Percentiles rank a stretch among this genome's conserved stretches.
phyloP scores from a whole-genome alignment of 495 filamentous ascomycete genomes.

The Talaromyces ruber region DNA sequence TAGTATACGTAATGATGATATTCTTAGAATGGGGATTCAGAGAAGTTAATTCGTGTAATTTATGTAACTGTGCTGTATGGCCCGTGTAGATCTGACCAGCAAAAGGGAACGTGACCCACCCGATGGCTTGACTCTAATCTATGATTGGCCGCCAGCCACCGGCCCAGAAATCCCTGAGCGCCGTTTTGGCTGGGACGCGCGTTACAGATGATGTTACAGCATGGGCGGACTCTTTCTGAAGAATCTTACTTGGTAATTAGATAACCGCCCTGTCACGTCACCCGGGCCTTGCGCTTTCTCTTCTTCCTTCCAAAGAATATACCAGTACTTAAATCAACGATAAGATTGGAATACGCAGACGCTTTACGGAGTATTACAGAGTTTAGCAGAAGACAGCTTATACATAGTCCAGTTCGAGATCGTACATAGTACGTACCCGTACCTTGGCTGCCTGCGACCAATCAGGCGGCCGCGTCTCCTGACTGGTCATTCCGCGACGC shows the following conservation, averaged over 20 bases:
- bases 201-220: neutral
- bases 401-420: too few relatives aligned
- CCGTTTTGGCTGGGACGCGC: neutral
- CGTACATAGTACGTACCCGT: neutral
- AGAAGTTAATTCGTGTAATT: neutral
- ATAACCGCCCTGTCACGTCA: neutral
- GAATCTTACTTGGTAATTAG: neutral
- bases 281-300: too few relatives aligned
- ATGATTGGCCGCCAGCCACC: neutral
- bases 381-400: too few relatives aligned
- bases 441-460: neutral
- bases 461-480: neutral
- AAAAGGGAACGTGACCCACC: neutral
- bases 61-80: neutral
- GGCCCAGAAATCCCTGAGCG: neutral
- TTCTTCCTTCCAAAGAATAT: neutral
- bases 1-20: too few relatives aligned
- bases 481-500: neutral
- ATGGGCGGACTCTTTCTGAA: too few relatives aligned
- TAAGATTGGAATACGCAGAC: too few relatives aligned
- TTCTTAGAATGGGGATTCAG: neutral
- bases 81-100: neutral
- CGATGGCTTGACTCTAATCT: neutral
- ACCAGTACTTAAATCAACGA: neutral
- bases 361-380: too few relatives aligned